Percentiles rank a stretch among this genome's conserved stretches.
Evolutionary conservation across 805 yeast genomes (phyloP).

Genomic region (Yarrowia deformans): DNA sequence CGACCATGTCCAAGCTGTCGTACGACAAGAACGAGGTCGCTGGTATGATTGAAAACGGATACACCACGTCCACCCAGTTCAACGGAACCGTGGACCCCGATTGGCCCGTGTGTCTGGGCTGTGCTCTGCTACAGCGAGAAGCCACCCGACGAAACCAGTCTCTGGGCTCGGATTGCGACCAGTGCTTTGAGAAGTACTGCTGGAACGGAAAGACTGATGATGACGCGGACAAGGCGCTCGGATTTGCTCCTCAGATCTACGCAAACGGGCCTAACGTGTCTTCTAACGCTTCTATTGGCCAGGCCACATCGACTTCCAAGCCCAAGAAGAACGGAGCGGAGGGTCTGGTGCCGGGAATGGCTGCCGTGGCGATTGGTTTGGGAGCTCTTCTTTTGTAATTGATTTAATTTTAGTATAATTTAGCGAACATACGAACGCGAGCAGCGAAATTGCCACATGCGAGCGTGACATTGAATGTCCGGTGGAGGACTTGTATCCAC

Average conservation of each 20-base stretch:
- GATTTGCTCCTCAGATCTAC: slow-evolving; percentile 16
- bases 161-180: slow-evolving; percentile 68
- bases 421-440: neutral
- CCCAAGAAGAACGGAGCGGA: slow-evolving; percentile 34
- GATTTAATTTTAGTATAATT: neutral
- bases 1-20: slow-evolving; percentile 66
- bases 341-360: neutral
- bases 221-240: slow-evolving; percentile 13
- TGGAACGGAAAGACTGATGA: slow-evolving; percentile 62
- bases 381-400: slow-evolving; percentile 19
- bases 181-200: slow-evolving; percentile 76
- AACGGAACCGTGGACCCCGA: slow-evolving; percentile 72
- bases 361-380: slow-evolving; percentile 9
- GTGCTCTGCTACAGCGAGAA: slow-evolving; percentile 82
- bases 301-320: slow-evolving; percentile 25
- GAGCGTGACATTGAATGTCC: too few relatives aligned
- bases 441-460: neutral
- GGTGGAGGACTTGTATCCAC: too few relatives aligned
- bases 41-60: slow-evolving; percentile 74
- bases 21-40: slow-evolving; percentile 65
- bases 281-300: slow-evolving; percentile 33
- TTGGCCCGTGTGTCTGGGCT: slow-evolving; percentile 78
- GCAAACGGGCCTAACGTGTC: slow-evolving; percentile 34
- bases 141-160: slow-evolving; percentile 66
- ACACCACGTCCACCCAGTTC: slow-evolving; percentile 67